Base-by-base conservation (phyloP, 306 rosid genomes). In the Cotoneaster glaucophyllus region DNA sequence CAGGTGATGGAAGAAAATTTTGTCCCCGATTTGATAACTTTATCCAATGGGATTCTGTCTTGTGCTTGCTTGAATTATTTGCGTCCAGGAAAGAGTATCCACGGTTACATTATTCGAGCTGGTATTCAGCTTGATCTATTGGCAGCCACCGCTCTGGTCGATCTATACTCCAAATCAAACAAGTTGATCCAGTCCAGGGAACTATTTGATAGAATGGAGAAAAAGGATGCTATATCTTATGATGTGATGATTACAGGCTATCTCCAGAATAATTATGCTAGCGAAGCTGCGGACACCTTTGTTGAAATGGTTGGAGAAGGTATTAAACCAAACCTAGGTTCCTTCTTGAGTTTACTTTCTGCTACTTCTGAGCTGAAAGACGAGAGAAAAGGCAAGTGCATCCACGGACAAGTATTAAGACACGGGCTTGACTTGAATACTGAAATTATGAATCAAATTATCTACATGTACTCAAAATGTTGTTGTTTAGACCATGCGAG, bases 181-280 rank as follows among this genome's bases (percentile, higher is more conserved):
- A 54, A 62, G 54, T 32, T 83, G 74, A 65, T 77, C 72, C 84
- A 78, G 80, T 88, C 85, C 61, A 80, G 80, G 75, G 75, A 25
- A 69, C 52, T 84, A 64, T 87, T 87, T 76, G 74, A 80, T 31
- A 74, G 80, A 74, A 6, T 64, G 82, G 70, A 66, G 69, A 80
- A 82, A 48, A 82, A 77, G 70, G 90, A 87, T 52, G 80, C 71
- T 63, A 54, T 82, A 57, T 73, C 78, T n/a, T 80, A 77, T 69
- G 74, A 77, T 77, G 88, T 87, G 68, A 77, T 87, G 90, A 80
- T 84, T 82, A n/a, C 76, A 8, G 88, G 86, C 58, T 87, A 79
- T 78, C 83, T 87, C 28, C 57, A 70, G 25, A 79, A 80, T 63
- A 41, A 80, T 8, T 77, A 77, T 19, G 66, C 34, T 45, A 54